These are phyloP conservation scores for Monilinia laxa DNA, from an alignment of 2,329 filamentous ascomycete genomes.

Conservation along the genomic window DNA sequence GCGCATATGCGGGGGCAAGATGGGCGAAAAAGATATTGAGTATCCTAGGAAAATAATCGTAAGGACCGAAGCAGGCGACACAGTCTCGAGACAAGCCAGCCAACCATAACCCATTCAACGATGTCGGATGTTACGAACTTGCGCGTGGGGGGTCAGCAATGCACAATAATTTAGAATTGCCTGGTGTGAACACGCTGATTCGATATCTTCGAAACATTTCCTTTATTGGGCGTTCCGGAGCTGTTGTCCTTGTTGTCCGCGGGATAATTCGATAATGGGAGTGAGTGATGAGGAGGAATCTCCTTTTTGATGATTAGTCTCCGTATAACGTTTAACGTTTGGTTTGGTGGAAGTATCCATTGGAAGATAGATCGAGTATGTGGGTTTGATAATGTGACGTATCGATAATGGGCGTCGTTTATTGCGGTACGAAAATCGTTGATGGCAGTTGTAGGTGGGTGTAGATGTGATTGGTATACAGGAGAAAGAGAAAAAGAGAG, in stretches of 20 bases:
- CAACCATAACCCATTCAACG: background rate
- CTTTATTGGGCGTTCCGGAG: conserved; percentile 6
- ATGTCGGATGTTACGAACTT: background rate
- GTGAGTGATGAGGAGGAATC: background rate
- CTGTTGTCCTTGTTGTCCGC: conserved; percentile 3
- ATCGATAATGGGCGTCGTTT: conserved; percentile 5
- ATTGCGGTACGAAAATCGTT: background rate
- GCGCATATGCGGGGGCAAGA: conserved; percentile 14
- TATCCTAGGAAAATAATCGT: background rate
- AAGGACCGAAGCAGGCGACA: conserved; percentile 1
- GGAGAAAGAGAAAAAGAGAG: too few relatives aligned
- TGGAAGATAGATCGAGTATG: background rate
- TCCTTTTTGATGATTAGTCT: conserved; percentile 3
- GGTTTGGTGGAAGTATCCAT: background rate
- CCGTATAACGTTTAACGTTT: background rate
- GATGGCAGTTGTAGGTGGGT: background rate
- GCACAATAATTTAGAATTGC: background rate
- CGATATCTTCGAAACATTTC: background rate
- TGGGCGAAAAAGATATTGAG: background rate
- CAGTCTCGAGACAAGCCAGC: background rate
- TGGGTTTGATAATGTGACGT: background rate
- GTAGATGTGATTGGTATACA: background rate
- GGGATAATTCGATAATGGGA: background rate
- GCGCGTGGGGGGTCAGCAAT: conserved; percentile 14
- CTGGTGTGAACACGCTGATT: conserved; percentile 1